Percentiles rank a stretch among this genome's conserved stretches.
Conservation (phyloP, 139 green algal species). For the Pleodorina starrii region DNA sequence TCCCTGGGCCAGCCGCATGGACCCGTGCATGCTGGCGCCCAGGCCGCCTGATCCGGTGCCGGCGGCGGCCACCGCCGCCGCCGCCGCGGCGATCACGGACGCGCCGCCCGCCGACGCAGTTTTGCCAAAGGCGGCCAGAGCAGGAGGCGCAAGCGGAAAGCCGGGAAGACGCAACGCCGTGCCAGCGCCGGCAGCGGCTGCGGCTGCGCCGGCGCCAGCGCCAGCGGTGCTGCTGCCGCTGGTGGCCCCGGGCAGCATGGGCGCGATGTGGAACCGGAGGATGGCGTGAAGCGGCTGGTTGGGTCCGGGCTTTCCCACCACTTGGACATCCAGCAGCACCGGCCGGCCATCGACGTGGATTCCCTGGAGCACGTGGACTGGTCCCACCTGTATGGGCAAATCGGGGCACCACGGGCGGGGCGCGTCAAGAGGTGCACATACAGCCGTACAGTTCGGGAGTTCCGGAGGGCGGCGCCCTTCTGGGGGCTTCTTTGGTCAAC, state of each 20-base stretch:
- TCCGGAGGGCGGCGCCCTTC: no score
- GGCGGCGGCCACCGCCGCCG: no score
- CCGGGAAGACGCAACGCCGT: background rate
- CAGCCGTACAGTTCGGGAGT: no score
- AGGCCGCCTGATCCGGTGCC: no score
- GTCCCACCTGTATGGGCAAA: conserved; percentile 27
- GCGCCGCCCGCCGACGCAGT: background rate
- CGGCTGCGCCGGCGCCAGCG: background rate
- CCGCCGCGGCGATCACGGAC: background rate
- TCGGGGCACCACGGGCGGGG: no score
- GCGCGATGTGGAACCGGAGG: conserved; percentile 10
- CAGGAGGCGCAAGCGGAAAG: background rate
- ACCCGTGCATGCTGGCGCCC: no score
- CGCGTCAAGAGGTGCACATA: no score
- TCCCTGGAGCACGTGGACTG: background rate
- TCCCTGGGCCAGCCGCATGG: no score
- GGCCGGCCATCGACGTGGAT: conserved; percentile 16
- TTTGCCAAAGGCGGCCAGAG: background rate
- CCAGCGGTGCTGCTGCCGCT: background rate
- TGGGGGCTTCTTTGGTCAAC: no score
- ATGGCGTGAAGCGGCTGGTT: background rate
- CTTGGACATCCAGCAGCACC: conserved; percentile 15
- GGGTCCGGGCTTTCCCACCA: conserved; percentile 1
- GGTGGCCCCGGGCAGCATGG: background rate
- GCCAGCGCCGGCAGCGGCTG: background rate